A percentile compares a stretch with the other conserved stretches of the same genome.
Conservation (phyloP, 495 filamentous ascomycete species). For the Filosporella fistucella region DNA sequence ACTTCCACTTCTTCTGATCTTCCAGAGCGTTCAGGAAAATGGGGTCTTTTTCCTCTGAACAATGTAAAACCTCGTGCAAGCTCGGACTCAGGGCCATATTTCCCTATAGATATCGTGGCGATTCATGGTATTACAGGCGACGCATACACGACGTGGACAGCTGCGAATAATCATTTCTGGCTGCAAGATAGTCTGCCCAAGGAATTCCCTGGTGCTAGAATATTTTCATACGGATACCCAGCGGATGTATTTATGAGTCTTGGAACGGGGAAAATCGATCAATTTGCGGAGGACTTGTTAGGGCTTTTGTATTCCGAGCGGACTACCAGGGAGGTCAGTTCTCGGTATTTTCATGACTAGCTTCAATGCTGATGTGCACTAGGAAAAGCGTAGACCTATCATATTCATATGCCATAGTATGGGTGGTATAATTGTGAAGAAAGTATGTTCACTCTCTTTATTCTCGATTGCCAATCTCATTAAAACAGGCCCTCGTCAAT, state of each 20-base stretch:
- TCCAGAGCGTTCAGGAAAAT: no score
- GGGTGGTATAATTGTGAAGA: conserved; percentile 44
- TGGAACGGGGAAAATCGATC: not conserved
- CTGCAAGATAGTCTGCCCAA: conserved; percentile 10
- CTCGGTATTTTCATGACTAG: not conserved
- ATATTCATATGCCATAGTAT: conserved; percentile 41
- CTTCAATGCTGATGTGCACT: not conserved
- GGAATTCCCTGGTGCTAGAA: conserved; percentile 6
- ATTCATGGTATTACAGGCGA: conserved; percentile 14
- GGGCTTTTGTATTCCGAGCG: conserved; percentile 2
- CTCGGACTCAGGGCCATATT: not conserved
- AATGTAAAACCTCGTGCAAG: not conserved
- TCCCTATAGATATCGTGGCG: conserved; percentile 12
- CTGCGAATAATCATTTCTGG: conserved; percentile 7
- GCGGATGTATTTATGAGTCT: not conserved
- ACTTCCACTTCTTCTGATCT: no score
- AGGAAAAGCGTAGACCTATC: conserved; percentile 23
- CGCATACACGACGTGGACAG: conserved; percentile 10
- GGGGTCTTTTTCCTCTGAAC: not conserved
- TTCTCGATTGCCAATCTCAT: not conserved
- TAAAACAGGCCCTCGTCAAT: not conserved
- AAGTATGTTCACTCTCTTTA: conserved; percentile 27
- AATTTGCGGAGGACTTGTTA: conserved; percentile 10
- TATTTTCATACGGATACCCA: conserved; percentile 10
- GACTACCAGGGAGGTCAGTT: not conserved